Evolutionary conservation across 202 grass and related monocot species (phyloP).

Genomic region (Eragrostis tef): DNA sequence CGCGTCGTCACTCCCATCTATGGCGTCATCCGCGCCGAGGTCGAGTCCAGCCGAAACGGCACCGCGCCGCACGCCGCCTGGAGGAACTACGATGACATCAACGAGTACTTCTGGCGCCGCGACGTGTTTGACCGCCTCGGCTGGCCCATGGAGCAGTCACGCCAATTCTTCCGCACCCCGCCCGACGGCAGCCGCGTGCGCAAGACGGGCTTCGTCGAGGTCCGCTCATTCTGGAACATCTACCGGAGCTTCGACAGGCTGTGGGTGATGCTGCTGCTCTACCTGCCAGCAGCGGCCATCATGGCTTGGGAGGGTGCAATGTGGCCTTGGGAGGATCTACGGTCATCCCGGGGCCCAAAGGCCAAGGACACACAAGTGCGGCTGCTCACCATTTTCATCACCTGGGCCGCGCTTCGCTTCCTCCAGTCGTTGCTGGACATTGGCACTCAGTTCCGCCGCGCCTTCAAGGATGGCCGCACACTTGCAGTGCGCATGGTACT

Average conservation of each 20-base stretch:
- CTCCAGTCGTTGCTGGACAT: conserved; percentile 86
- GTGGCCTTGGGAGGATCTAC: conserved; percentile 68
- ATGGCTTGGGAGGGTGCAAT: conserved; percentile 65
- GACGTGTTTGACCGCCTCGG: conserved; percentile 76
- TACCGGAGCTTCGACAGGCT: conserved; percentile 93
- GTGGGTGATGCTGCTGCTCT: conserved; percentile 91
- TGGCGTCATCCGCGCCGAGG: conserved; percentile 61
- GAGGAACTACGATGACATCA: conserved; percentile 99
- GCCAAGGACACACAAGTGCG: conserved; percentile 58
- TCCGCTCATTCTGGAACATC: conserved; percentile 91
- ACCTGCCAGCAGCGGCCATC: conserved; percentile 74
- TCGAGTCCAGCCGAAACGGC: conserved; percentile 61
- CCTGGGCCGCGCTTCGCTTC: conserved; percentile 84
- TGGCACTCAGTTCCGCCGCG: conserved; percentile 78
- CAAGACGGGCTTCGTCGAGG: conserved; percentile 98
- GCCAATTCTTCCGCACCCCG: conserved; percentile 69
- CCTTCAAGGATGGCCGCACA: conserved; percentile 66
- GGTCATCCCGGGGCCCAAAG: neutral
- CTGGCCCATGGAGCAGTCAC: conserved; percentile 78
- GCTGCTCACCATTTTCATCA: conserved; percentile 82
- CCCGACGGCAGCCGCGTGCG: conserved; percentile 65
- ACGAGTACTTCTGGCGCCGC: conserved; percentile 95
- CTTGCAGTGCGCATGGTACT: conserved; percentile 80
- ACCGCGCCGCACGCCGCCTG: conserved; percentile 80
- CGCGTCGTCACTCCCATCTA: conserved; percentile 76